Conservation (phyloP, 306 rosid genomes). For the Sesbania bispinosa region DNA sequence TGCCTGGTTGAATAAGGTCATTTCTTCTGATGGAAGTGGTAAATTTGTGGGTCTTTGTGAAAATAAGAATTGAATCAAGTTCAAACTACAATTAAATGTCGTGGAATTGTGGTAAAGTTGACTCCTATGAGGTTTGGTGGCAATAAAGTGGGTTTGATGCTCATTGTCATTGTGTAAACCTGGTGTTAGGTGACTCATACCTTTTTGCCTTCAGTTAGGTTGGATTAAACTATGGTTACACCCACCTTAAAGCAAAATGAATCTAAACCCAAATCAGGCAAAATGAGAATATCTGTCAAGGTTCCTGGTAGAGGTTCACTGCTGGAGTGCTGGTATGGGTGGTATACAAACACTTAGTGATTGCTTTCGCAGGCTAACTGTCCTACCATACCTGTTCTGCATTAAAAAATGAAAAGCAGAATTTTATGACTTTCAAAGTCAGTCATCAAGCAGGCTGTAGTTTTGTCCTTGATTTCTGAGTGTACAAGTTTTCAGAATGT, state of each 20-base stretch:
- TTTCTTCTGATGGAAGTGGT: neutral
- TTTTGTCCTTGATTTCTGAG: constrained; percentile 3
- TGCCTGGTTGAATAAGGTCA: constrained; percentile 2
- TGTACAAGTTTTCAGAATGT: neutral
- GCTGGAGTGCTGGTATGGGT: neutral
- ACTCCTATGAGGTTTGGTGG: neutral
- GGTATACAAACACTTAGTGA: neutral
- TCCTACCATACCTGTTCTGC: neutral
- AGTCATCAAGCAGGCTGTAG: neutral
- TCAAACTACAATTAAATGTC: neutral
- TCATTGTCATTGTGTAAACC: neutral
- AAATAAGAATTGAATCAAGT: neutral
- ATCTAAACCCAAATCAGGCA: too few species aligned
- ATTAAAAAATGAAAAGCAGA: neutral
- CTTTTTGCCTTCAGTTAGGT: too few species aligned
- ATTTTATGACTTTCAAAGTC: neutral
- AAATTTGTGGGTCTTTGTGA: constrained; percentile 12
- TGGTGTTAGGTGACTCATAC: neutral
- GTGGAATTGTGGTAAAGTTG: neutral
- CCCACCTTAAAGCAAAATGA: too few species aligned
- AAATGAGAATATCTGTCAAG: too few species aligned
- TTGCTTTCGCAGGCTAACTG: neutral
- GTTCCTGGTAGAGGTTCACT: too few species aligned
- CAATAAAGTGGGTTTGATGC: neutral
- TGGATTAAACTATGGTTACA: too few species aligned